A percentile compares a stretch with the other conserved stretches of the same genome.
Conservation (phyloP, 768 basidiomycete genomes). For the Hypholoma fasciculare region DNA sequence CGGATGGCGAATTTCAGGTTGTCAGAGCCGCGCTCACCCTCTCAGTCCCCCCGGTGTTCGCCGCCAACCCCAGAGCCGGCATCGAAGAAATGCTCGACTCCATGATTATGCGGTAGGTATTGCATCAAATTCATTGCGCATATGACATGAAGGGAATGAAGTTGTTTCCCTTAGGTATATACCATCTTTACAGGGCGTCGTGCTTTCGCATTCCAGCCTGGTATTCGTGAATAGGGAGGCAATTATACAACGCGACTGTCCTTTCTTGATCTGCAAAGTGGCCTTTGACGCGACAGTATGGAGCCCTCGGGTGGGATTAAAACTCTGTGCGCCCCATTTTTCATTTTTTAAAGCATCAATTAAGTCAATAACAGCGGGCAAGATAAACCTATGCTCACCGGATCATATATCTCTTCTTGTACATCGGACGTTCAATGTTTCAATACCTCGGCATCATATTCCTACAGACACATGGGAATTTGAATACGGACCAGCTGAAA, state of each 20-base stretch:
- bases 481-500: slow-evolving; percentile 81
- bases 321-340: slow-evolving; percentile 55
- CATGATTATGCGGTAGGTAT: slow-evolving; percentile 87
- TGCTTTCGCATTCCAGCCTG: slow-evolving; percentile 83
- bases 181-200: slow-evolving; percentile 82
- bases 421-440: slow-evolving; percentile 92
- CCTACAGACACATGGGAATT: slow-evolving; percentile 81
- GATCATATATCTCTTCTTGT: slow-evolving; percentile 91
- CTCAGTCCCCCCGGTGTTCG: slow-evolving; percentile 81
- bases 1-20: slow-evolving; percentile 53
- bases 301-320: slow-evolving; percentile 83
- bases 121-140: neutral
- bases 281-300: slow-evolving; percentile 85
- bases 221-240: slow-evolving; percentile 65
- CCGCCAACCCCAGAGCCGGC: slow-evolving; percentile 68
- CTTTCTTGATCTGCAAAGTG: slow-evolving; percentile 75
- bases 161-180: slow-evolving; percentile 62
- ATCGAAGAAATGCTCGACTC: slow-evolving; percentile 91
- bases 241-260: slow-evolving; percentile 77
- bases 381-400: slow-evolving; percentile 84
- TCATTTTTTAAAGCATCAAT: neutral
- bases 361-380: slow-evolving; percentile 57
- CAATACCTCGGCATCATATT: slow-evolving; percentile 91
- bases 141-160: neutral
- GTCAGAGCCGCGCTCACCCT: slow-evolving; percentile 68